phyloP scores from a whole-genome alignment of 192 early-diverging fungal genomes.

The Coemansia sp. region DNA sequence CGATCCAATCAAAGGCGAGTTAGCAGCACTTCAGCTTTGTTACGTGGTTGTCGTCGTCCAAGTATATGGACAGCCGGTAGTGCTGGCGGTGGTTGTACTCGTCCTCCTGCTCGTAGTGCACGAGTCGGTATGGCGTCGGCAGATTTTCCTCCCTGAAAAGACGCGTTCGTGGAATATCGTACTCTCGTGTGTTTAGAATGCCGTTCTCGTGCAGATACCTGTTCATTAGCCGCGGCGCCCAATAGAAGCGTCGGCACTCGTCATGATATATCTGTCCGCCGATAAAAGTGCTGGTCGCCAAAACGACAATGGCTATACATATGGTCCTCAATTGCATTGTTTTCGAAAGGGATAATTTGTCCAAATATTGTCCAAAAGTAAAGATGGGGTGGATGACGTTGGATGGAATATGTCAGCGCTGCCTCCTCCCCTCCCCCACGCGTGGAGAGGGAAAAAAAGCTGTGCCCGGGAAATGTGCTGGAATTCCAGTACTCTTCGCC shows the following conservation, averaged over 20 bases:
- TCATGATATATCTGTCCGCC: constrained; percentile 42
- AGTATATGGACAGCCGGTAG: constrained; percentile 39
- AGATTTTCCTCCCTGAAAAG: constrained; percentile 33
- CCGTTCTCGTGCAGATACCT: constrained; percentile 48
- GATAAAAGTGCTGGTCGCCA: not conserved
- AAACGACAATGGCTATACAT: not conserved
- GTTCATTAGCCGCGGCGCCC: constrained; percentile 52
- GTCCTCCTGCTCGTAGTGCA: constrained; percentile 36
- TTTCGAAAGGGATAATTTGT: not conserved
- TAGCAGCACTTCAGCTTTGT: constrained; percentile 51
- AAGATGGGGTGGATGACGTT: not conserved
- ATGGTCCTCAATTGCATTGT: not conserved
- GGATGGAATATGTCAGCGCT: not conserved
- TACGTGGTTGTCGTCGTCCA: constrained; percentile 50
- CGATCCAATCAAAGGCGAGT: not conserved
- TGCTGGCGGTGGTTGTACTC: constrained; percentile 50
- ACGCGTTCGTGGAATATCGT: constrained; percentile 33
- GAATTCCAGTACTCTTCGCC: not conserved
- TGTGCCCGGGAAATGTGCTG: not conserved
- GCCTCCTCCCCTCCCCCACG: not conserved
- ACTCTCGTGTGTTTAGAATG: constrained; percentile 37
- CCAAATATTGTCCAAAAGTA: not conserved
- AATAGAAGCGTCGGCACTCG: constrained; percentile 47
- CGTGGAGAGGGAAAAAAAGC: not conserved
- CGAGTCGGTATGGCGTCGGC: constrained; percentile 40